These are phyloP conservation scores for Paraphaeosphaeria minitans DNA, from an alignment of 2,329 filamentous ascomycete species.

Conservation along the genomic window DNA sequence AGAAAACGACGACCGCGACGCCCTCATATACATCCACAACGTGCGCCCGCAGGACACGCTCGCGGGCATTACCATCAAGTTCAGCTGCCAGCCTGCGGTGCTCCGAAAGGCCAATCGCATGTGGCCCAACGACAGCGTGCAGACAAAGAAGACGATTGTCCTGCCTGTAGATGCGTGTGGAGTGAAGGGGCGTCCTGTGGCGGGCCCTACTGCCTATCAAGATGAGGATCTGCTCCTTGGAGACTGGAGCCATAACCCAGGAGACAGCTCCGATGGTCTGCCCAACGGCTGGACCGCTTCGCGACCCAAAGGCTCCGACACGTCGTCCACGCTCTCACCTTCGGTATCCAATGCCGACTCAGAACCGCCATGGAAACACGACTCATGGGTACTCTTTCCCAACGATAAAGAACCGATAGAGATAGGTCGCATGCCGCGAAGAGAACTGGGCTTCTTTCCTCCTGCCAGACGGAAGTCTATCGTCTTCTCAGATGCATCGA, in stretches of 20 bases:
- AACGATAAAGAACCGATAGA: constrained; percentile 74
- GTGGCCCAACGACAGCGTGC: constrained; percentile 92
- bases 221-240: constrained; percentile 47
- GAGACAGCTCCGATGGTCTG: constrained; percentile 27
- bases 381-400: constrained; percentile 85
- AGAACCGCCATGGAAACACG: constrained; percentile 79
- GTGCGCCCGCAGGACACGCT: constrained; percentile 85
- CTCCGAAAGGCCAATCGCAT: constrained; percentile 89
- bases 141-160: constrained; percentile 78
- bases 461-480: constrained; percentile 86
- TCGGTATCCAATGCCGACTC: constrained; percentile 53
- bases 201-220: constrained; percentile 40
- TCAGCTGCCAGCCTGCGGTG: constrained; percentile 81
- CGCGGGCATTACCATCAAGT: constrained; percentile 87
- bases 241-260: constrained; percentile 31
- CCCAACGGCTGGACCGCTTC: constrained; percentile 47
- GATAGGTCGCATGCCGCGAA: constrained; percentile 81
- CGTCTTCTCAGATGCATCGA: constrained; percentile 67
- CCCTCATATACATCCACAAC: constrained; percentile 87
- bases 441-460: constrained; percentile 87
- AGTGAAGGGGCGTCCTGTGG: constrained; percentile 71
- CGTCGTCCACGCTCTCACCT: constrained; percentile 40
- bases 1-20: constrained; percentile 70
- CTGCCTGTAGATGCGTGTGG: constrained; percentile 90
- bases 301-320: constrained; percentile 41